Percentiles rank a stretch among this genome's conserved stretches.
These are phyloP conservation scores for Rhodotorula sphaerocarpa DNA, from an alignment of 768 basidiomycete species.

Conservation along the genomic window DNA sequence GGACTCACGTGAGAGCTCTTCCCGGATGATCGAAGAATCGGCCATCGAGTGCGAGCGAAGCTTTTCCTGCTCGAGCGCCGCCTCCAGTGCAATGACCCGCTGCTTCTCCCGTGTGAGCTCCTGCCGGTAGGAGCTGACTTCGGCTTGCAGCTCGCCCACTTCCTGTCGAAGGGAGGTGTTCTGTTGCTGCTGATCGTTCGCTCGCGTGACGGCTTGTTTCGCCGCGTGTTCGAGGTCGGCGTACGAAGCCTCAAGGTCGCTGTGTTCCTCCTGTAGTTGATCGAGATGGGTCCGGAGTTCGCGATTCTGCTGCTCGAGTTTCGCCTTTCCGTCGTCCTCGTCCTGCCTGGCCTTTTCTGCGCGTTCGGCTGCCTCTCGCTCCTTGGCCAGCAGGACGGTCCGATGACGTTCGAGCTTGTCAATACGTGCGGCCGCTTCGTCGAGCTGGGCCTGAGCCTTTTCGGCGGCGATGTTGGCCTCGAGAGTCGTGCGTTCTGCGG, in stretches of 20 bases:
- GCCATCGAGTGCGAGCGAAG: slow-evolving; percentile 7
- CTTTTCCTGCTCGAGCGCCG: slow-evolving; percentile 17
- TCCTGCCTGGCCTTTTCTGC: slow-evolving; percentile 1
- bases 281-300: slow-evolving; percentile 1
- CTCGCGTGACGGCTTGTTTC: slow-evolving; percentile 9
- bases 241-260: slow-evolving; percentile 12
- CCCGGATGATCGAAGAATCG: slow-evolving; percentile 18
- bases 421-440: slow-evolving; percentile 6
- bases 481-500: slow-evolving; percentile 16
- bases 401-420: slow-evolving; percentile 34
- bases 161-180: slow-evolving; percentile 5
- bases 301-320: slow-evolving; percentile 6
- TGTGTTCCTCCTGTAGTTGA: slow-evolving; percentile 12
- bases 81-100: slow-evolving; percentile 11
- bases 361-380: slow-evolving; percentile 22
- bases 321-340: background rate
- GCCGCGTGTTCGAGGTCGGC: slow-evolving; percentile 28
- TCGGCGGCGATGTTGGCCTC: slow-evolving; percentile 3
- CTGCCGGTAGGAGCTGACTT: background rate
- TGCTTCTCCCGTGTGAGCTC: slow-evolving; percentile 13
- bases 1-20: slow-evolving; percentile 27
- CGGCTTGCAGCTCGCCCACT: slow-evolving; percentile 5
- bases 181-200: slow-evolving; percentile 11
- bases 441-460: slow-evolving; percentile 15
- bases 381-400: slow-evolving; percentile 26